Percentiles rank a stretch among this genome's conserved stretches.
Evolutionary conservation across 2,329 filamentous ascomycete species (phyloP).

Genomic region (Chaetomium olivaceum): DNA sequence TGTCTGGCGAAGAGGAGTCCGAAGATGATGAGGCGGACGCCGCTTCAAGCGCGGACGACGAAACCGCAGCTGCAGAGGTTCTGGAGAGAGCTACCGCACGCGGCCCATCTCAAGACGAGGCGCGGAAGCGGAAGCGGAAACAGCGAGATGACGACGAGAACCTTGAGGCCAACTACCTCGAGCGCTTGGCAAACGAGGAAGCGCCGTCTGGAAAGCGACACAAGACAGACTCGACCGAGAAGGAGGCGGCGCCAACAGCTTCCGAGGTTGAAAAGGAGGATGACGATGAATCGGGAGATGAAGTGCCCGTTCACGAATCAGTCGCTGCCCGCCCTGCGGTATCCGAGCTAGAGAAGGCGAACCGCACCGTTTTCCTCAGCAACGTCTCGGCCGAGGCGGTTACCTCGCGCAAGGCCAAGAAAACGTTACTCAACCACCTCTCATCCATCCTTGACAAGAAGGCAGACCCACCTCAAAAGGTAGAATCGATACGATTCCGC

Average conservation of each 20-base stretch:
- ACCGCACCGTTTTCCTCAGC: slow-evolving; percentile 86
- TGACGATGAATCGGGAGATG: slow-evolving; percentile 43
- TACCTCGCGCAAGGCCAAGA: slow-evolving; percentile 77
- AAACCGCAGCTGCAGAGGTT: slow-evolving; percentile 39
- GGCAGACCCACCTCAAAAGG: slow-evolving; percentile 62
- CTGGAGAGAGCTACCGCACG: slow-evolving; percentile 42
- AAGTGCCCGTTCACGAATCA: slow-evolving; percentile 58
- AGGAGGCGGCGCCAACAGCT: slow-evolving; percentile 38
- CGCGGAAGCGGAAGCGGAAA: slow-evolving; percentile 66
- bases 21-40: slow-evolving; percentile 46
- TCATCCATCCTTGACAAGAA: slow-evolving; percentile 66
- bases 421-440: slow-evolving; percentile 73
- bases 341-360: slow-evolving; percentile 77
- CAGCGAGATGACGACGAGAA: slow-evolving; percentile 63
- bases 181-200: slow-evolving; percentile 62
- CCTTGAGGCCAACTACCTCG: slow-evolving; percentile 69
- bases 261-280: slow-evolving; percentile 38
- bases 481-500: slow-evolving; percentile 92
- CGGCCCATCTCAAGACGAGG: slow-evolving; percentile 47
- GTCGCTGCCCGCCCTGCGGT: slow-evolving; percentile 54
- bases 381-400: slow-evolving; percentile 87
- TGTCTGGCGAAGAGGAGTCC: slow-evolving; percentile 36
- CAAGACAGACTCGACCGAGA: slow-evolving; percentile 42
- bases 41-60: slow-evolving; percentile 40
- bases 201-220: slow-evolving; percentile 57